Evolutionary conservation across 306 rosid genomes (phyloP), one percentile per base, ranked within the genome.

Genomic region (Vigna unguiculata): DNA sequence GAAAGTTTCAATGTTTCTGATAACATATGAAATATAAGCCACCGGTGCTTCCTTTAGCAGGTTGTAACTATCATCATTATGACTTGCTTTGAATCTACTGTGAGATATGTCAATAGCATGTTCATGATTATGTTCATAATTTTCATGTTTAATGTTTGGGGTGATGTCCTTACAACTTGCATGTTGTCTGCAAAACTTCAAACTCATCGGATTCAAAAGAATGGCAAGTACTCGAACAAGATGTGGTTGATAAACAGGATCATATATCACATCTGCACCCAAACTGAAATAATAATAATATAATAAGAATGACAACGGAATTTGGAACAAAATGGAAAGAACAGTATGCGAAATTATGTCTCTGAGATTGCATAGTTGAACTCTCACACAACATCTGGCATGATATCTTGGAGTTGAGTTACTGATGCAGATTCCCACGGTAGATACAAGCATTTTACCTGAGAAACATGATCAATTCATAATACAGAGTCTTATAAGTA

Each of bases 241-340:
- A 84, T 95, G 90, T 4, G 97, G 97, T 81, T 90, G 91, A 64
- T 91, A 92, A 74, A 65, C 52, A 40, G 97, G 98, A 80, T 95
- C 97, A 69, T 92, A 92, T 74, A 95, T 89, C 75, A 92, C 92
- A 81, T 91, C 98, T 20, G 98, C 97, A 24, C 93, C 97, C 82
- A 93, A 81, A 72, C 98, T 93, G 83, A 62, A 58, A 36, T 24
- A 77, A 60, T 24, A 77, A 60, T 41, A 78, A 73, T 47, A 67
- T 30, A 17, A 55, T 24, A 54, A 68, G 75, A 77, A 80, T 57
- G 66, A 13, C 34, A 66, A 14, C 45, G 30, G 46, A 81, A 38
- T 30, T 12, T 5, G 7, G 2, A 17, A 40, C 32, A 76, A 73
- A 64, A 21, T 20, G 64, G 41, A 25, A 81, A 40, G n/a, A 58